phyloP scores from a whole-genome alignment of 345 rosid species.

The Lepidium africanum region DNA sequence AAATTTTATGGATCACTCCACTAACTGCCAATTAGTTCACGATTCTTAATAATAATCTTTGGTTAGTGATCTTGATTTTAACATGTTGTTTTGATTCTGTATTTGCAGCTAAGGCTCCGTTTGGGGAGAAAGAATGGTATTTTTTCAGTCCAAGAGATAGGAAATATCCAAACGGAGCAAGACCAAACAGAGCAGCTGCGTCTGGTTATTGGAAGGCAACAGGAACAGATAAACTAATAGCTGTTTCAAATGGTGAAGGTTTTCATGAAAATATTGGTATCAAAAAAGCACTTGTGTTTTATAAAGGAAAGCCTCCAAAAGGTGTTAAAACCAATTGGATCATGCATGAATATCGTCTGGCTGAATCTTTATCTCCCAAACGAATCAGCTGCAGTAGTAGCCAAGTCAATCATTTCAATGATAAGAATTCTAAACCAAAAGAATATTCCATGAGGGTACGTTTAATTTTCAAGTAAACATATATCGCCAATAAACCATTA shows the following conservation, averaged over 20 bases:
- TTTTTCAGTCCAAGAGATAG: constrained; percentile 96
- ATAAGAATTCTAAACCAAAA: constrained; percentile 39
- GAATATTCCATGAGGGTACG: constrained; percentile 92
- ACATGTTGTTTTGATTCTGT: neutral
- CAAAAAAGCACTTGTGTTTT: constrained; percentile 93
- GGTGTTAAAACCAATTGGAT: constrained; percentile 95
- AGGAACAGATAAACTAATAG: constrained; percentile 80
- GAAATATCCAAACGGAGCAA: constrained; percentile 92
- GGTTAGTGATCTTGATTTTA: neutral
- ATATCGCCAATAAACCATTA: too few relatives aligned
- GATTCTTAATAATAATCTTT: too few relatives aligned
- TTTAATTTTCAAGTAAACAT: neutral
- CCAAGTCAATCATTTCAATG: constrained; percentile 16
- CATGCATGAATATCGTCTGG: constrained; percentile 93
- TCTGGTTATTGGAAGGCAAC: constrained; percentile 99
- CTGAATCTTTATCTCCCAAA: constrained; percentile 31
- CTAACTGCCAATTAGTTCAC: too few relatives aligned
- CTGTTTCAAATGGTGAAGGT: constrained; percentile 31
- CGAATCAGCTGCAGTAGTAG: constrained; percentile 6
- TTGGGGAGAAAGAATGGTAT: constrained; percentile 98
- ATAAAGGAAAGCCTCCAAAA: constrained; percentile 88
- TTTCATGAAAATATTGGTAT: constrained; percentile 65
- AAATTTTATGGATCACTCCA: too few relatives aligned
- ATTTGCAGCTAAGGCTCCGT: constrained; percentile 52
- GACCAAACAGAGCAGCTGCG: constrained; percentile 96